Base-by-base conservation (phyloP, 1,139 yeast genomes). In the Nadsonia commutata region DNA sequence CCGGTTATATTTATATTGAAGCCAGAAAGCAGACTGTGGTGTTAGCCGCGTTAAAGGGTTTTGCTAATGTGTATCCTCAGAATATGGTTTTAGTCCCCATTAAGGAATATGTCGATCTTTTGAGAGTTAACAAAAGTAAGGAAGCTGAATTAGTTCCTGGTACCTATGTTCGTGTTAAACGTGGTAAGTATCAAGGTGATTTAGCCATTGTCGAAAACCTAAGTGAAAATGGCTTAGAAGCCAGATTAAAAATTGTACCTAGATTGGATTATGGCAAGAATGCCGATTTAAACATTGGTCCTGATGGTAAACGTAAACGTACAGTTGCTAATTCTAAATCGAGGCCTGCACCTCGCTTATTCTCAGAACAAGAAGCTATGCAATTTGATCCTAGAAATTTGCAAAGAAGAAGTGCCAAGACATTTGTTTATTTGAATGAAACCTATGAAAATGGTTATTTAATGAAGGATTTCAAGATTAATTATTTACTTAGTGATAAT, bases 21-120 rank as follows among this genome's bases (percentile, higher is more conserved):
- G 97, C 98, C 20, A 80, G 90, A 49, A 81, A 84, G 59, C 83
- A 90, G 49, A 86, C 90, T 51, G 96, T 95, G 19, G 94, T 90
- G 41, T 84, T 81, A 56, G 78, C 76, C 48, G 95, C 95, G 13
- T 71, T 90, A 49, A 74, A 76, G 41, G 97, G 97, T 63, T 75
- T 93, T 63, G 90, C 93, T 39, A 88, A 86, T 60, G 78, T 90
- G 36, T 82, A 77, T 54, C 63, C 65, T 40, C 69, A 79, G 46
- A 70, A 76, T 51, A 84, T 86, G 64, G 71, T 88, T 40, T 70
- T 90, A 51, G 96, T 90, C 38, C 97, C 98, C 2, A 94, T 90
- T 46, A 85, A 85, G 58, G 98, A 90, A 63, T 83, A 88, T 60
- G 95, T 96, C 3, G 94, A 88, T 59, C 70, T 93, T 56, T 71